Evolutionary conservation across 1,284 basidiomycete genomes (phyloP).

Genomic region (Hemileia vastatrix): DNA sequence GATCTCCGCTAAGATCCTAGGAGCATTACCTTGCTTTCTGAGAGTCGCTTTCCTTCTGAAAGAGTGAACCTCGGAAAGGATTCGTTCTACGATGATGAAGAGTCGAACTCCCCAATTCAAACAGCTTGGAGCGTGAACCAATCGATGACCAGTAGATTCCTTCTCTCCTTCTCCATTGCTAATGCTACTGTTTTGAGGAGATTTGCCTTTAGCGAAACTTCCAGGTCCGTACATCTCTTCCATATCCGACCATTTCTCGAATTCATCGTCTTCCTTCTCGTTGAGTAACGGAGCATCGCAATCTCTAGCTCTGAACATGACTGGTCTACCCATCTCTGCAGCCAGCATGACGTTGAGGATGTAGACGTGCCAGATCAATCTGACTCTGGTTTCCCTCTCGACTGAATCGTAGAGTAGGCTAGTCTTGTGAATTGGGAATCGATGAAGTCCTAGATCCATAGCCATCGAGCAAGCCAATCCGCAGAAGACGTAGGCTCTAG

Average conservation of each 20-base stretch:
- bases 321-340: constrained; percentile 47
- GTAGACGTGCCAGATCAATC: constrained; percentile 48
- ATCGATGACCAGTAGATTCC: background rate
- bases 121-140: constrained; percentile 32
- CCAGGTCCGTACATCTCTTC: constrained; percentile 25
- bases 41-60: constrained; percentile 35
- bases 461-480: constrained; percentile 46
- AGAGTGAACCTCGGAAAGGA: constrained; percentile 34
- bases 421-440: constrained; percentile 33
- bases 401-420: constrained; percentile 32
- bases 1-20: constrained; percentile 30
- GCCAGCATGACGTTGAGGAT: constrained; percentile 47
- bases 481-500: constrained; percentile 45
- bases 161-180: background rate
- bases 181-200: background rate
- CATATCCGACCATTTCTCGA: constrained; percentile 46
- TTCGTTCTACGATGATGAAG: constrained; percentile 36
- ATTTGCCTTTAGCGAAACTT: background rate
- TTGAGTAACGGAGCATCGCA: constrained; percentile 46
- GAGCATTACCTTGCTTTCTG: constrained; percentile 28
- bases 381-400: constrained; percentile 43
- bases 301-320: constrained; percentile 44
- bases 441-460: constrained; percentile 47
- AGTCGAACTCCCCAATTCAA: constrained; percentile 34
- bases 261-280: constrained; percentile 46